A percentile compares a stretch with the other conserved stretches of the same genome.
phyloP scores from a whole-genome alignment of 2,329 filamentous ascomycete genomes.

The Scedosporium apiospermum region DNA sequence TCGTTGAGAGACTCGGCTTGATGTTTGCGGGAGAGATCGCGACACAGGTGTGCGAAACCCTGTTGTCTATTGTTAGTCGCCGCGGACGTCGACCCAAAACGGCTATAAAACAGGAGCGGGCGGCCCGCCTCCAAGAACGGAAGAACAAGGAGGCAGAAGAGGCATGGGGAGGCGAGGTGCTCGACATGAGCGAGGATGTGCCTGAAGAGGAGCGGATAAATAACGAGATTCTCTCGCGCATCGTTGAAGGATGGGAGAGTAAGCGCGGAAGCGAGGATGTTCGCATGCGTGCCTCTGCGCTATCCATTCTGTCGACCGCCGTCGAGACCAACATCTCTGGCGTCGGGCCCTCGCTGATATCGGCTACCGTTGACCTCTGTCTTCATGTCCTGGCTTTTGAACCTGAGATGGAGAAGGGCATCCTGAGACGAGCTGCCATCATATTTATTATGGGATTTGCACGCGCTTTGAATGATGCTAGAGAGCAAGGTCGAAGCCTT shows the following conservation, averaged over 20 bases:
- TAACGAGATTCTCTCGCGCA: slow-evolving; percentile 44
- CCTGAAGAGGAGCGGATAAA: slow-evolving; percentile 32
- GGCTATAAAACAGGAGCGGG: slow-evolving; percentile 42
- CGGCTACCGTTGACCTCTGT: slow-evolving; percentile 51
- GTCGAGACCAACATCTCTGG: slow-evolving; percentile 53
- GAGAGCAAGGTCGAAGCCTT: slow-evolving; percentile 33
- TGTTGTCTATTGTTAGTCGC: slow-evolving; percentile 56
- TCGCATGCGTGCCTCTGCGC: slow-evolving; percentile 57
- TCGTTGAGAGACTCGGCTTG: slow-evolving; percentile 50
- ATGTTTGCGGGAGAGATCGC: slow-evolving; percentile 46
- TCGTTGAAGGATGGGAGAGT: slow-evolving; percentile 59
- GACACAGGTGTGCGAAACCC: slow-evolving; percentile 41
- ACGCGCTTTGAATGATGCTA: slow-evolving; percentile 45
- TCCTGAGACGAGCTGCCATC: slow-evolving; percentile 58
- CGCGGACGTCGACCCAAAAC: slow-evolving; percentile 53
- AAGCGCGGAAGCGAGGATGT: slow-evolving; percentile 59
- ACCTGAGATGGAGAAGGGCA: slow-evolving; percentile 46
- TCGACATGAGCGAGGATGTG: slow-evolving; percentile 35
- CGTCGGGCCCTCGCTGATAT: slow-evolving; percentile 41
- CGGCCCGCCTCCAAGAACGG: slow-evolving; percentile 38
- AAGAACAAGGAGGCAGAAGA: slow-evolving; percentile 38
- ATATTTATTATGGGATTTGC: slow-evolving; percentile 54
- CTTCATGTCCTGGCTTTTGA: slow-evolving; percentile 56
- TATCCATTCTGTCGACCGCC: slow-evolving; percentile 52
- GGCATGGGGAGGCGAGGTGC: slow-evolving; percentile 44